Evolutionary conservation across 495 filamentous ascomycete species (phyloP).

Genomic region (Neurospora intermedia): DNA sequence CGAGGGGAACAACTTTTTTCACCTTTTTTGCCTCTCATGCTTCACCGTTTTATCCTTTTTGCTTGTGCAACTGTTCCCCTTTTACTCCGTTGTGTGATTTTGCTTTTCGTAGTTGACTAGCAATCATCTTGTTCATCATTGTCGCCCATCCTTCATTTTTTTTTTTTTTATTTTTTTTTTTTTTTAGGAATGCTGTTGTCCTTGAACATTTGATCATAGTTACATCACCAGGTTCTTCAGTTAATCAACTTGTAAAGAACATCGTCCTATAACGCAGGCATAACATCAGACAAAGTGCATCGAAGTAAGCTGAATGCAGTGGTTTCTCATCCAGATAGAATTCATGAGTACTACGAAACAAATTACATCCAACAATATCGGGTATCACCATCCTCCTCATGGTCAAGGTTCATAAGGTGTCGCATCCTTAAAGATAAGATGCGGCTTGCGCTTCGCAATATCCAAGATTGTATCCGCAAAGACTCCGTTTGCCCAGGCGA

Average conservation of each 20-base stretch:
- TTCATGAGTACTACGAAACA: not conserved
- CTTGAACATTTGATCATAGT: not conserved
- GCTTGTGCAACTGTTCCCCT: not conserved
- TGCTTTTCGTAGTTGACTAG: not conserved
- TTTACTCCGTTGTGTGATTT: not conserved
- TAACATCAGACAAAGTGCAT: not conserved
- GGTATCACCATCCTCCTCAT: not conserved
- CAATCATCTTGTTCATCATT: too few species aligned
- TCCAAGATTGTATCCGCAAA: conserved; percentile 91
- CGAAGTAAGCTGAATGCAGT: not conserved
- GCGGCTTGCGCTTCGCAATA: conserved; percentile 72
- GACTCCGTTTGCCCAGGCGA: conserved; percentile 95
- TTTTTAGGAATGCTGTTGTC: too few species aligned
- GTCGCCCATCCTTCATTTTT: too few species aligned
- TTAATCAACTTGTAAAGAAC: not conserved
- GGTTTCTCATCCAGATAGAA: not conserved
- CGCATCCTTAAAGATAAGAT: conserved; percentile 70
- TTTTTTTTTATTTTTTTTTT: too few species aligned
- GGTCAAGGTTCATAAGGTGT: conserved; percentile 30
- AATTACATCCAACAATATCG: not conserved
- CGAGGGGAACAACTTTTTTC: not conserved
- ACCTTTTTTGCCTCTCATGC: not conserved
- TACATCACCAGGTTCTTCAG: not conserved
- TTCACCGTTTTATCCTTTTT: too few species aligned
- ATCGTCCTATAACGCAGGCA: not conserved